Base-by-base conservation (phyloP, 1,284 basidiomycete species). In the Fistulina hepatica region DNA sequence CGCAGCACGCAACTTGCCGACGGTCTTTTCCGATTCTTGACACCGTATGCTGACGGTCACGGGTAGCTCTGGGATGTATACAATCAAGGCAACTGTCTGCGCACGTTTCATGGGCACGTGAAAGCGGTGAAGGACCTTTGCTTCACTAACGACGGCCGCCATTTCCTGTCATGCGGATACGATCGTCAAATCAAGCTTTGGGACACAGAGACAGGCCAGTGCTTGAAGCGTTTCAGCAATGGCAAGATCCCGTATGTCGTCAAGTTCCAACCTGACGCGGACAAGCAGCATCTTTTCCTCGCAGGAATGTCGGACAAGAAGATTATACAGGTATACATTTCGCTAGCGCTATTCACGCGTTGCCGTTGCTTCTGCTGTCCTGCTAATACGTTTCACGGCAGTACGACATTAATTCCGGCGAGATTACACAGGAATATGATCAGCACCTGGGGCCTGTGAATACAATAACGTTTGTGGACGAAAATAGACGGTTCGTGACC, bases 241-340 rank as follows among this genome's bases (percentile, higher is more conserved):
- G 93, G 92, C 45, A 97, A 97, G 64, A 90, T 93, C 13, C 90
- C 95, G 11, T 92, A 97, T 57, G 89, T 92, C 40, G 71, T 98
- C 37, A 79, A 81, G 40, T 98, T 97, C 67, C 85, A 98, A 59
- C 95, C 95, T 5, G 92, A 97, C 55, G 72, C 83, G 36, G 92
- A 97, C 53, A 97, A 97, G 59, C 92, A 97, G 54, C 69, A 97
- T 56, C 82, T 93, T 42, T 98, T 98, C 69, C 66, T 99, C 25
- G 91, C 94, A 28, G 95, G 95, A 47, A 99, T 97, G 93, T 88
- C 84, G 36, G 94, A 98, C 63, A 98, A 97, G 65, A 97, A 97
- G 64, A 95, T 98, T 47, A 85, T 97, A 21, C 94, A 94, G 70
- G 89, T 89, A 51, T 42, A 69, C 54, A 24, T 37, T 33, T 23